Conservation (phyloP, 2,329 filamentous ascomycete genomes). For the Calonectria pauciramosa region DNA sequence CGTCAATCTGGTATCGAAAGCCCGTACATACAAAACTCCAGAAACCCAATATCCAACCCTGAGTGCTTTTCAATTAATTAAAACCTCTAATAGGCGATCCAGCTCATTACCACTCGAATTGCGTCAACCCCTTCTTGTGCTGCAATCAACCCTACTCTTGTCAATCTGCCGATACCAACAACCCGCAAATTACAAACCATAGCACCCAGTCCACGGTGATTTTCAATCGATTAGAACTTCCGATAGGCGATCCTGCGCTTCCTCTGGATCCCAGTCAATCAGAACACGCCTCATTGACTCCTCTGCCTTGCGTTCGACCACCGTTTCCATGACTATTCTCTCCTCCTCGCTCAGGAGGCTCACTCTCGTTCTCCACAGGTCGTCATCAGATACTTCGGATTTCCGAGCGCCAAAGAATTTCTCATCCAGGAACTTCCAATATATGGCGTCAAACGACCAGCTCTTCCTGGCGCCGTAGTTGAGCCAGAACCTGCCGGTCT, state of each 20-base stretch:
- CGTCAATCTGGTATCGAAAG: background rate
- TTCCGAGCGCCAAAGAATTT: slow-evolving; percentile 44
- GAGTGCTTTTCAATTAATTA: background rate
- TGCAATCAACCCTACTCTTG: background rate
- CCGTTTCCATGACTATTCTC: background rate
- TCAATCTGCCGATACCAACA: background rate
- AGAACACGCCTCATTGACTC: background rate
- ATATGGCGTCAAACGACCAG: slow-evolving; percentile 54
- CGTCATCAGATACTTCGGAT: background rate
- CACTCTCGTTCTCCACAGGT: background rate
- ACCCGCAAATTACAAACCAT: background rate
- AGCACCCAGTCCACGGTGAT: background rate
- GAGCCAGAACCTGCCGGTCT: slow-evolving; percentile 49
- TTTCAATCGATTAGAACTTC: background rate
- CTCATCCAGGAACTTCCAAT: slow-evolving; percentile 53
- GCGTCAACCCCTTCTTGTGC: too few species aligned
- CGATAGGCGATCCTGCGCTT: background rate
- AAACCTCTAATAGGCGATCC: background rate
- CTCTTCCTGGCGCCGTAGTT: slow-evolving; percentile 53
- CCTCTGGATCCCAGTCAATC: background rate
- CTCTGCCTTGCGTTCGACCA: background rate
- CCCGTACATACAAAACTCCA: background rate
- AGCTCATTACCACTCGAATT: too few species aligned
- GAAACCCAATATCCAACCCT: background rate
- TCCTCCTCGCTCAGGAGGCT: background rate